Conservation (phyloP, 2,329 filamentous ascomycete genomes). For the Botrytis paeoniae region DNA sequence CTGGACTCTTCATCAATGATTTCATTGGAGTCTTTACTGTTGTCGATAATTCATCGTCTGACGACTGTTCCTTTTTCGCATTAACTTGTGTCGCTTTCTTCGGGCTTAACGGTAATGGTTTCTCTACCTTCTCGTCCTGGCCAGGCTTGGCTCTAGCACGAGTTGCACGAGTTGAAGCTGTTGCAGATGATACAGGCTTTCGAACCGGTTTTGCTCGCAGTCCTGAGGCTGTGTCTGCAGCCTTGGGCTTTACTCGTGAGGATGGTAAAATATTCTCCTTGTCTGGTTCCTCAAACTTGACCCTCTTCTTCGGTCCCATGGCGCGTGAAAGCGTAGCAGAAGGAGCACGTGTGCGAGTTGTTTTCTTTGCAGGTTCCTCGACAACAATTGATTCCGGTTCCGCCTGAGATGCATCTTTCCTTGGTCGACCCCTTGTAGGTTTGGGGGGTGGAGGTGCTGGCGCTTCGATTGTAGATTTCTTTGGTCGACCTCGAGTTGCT, state of each 20-base stretch:
- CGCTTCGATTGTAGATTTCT: slow-evolving; percentile 38
- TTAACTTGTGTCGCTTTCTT: slow-evolving; percentile 62
- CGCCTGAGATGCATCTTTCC: slow-evolving; percentile 33
- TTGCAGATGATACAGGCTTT: slow-evolving; percentile 40
- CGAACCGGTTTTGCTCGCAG: slow-evolving; percentile 50
- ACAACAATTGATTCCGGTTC: slow-evolving; percentile 27
- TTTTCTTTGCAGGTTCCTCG: slow-evolving; percentile 41
- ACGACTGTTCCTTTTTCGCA: slow-evolving; percentile 44
- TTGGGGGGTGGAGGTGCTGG: slow-evolving; percentile 26
- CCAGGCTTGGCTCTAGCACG: slow-evolving; percentile 36
- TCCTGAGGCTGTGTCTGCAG: slow-evolving; percentile 39
- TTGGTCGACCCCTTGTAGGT: slow-evolving; percentile 32
- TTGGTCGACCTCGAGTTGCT: slow-evolving; percentile 46
- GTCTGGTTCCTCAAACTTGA: slow-evolving; percentile 59
- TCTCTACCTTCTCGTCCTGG: slow-evolving; percentile 37
- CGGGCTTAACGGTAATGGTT: slow-evolving; percentile 57
- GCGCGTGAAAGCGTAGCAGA: slow-evolving; percentile 42
- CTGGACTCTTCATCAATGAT: slow-evolving; percentile 53
- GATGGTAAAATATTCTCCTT: slow-evolving; percentile 59
- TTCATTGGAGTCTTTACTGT: slow-evolving; percentile 51
- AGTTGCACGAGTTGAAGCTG: slow-evolving; percentile 33
- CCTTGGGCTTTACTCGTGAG: slow-evolving; percentile 41
- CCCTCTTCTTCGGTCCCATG: slow-evolving; percentile 54
- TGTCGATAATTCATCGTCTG: slow-evolving; percentile 59
- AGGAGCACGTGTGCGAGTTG: slow-evolving; percentile 39